Evolutionary conservation across 345 rosid genomes (phyloP), one percentile per base, ranked within the genome.

Genomic region (Pelargonium nanum): DNA sequence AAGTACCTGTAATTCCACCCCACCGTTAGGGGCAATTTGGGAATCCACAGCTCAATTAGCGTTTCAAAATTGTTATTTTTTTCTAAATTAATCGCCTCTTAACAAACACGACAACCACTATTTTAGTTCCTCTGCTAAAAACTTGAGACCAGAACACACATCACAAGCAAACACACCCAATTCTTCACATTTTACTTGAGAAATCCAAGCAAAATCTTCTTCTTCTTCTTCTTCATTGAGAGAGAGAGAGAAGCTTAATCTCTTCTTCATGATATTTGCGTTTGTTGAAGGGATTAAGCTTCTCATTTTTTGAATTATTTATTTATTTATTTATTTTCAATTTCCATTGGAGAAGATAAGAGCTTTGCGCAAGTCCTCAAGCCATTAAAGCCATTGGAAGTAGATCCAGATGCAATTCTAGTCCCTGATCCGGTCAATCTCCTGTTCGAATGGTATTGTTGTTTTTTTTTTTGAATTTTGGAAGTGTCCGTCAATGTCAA

Each of bases 231-330:
- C n/a, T n/a, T n/a, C n/a, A n/a, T n/a, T n/a, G 17, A 58, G 55
- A 44, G 19, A 20, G 19, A 50, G 67, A 61, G 62, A 57, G 69
- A 59, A 65, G 75, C 73, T 78, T 72, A 76, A 64, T 77, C 77
- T 77, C 78, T 71, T 75, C 77, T 77, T 70, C 75, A 69, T 22
- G 48, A 28, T 28, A 53, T 67, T 68, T 52, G 30, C n/a, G n/a
- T 51, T 72, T 67, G 63, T 64, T 69, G 76, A 77, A 76, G 76
- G 62, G 79, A 70, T 73, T 73, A 70, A 78, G 82, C 78, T 72
- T 77, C 74, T 77, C 66, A 26, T 12, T 62, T 19, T 52, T 52
- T 52, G 6, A 19, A 9, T 20, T 8, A 19, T 9, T 19, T 52
- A 17, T 1, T n/a, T 3, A 52, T 58, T 30, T 63, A 15, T 57